Evolutionary conservation across 2,329 filamentous ascomycete genomes (phyloP).

Genomic region (Bertia moriformis): DNA sequence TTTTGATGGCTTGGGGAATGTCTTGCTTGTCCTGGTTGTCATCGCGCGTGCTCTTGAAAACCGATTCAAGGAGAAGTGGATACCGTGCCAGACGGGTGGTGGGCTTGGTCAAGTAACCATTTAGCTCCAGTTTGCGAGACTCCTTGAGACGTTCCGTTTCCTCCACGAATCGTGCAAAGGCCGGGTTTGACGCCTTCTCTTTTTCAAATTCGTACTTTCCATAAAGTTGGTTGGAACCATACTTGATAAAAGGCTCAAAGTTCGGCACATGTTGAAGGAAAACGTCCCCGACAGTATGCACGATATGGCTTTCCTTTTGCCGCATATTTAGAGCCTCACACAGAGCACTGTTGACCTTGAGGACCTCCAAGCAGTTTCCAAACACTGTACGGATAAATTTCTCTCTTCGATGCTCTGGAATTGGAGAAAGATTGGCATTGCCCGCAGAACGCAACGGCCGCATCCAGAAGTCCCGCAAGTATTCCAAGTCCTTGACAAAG

Average conservation of each 20-base stretch:
- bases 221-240: slow-evolving; percentile 88
- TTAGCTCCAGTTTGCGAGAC: slow-evolving; percentile 88
- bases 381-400: slow-evolving; percentile 92
- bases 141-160: slow-evolving; percentile 93
- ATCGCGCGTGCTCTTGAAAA: slow-evolving; percentile 80
- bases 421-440: slow-evolving; percentile 80
- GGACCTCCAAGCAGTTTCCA: slow-evolving; percentile 67
- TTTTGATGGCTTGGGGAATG: slow-evolving; percentile 72
- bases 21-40: slow-evolving; percentile 82
- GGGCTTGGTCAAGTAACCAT: slow-evolving; percentile 94
- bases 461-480: slow-evolving; percentile 97
- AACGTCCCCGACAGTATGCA: slow-evolving; percentile 80
- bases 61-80: slow-evolving; percentile 77
- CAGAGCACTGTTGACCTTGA: slow-evolving; percentile 77
- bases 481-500: slow-evolving; percentile 97
- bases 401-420: slow-evolving; percentile 78
- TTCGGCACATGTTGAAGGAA: slow-evolving; percentile 83
- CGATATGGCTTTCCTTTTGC: slow-evolving; percentile 81
- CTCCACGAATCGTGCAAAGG: slow-evolving; percentile 83
- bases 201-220: slow-evolving; percentile 98
- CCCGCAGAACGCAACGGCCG: slow-evolving; percentile 67
- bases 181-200: slow-evolving; percentile 72
- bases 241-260: slow-evolving; percentile 91
- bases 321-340: slow-evolving; percentile 77
- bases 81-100: slow-evolving; percentile 91